These are phyloP conservation scores for Ophiostoma perfectum DNA, from an alignment of 2,329 filamentous ascomycete genomes.

Conservation along the genomic window DNA sequence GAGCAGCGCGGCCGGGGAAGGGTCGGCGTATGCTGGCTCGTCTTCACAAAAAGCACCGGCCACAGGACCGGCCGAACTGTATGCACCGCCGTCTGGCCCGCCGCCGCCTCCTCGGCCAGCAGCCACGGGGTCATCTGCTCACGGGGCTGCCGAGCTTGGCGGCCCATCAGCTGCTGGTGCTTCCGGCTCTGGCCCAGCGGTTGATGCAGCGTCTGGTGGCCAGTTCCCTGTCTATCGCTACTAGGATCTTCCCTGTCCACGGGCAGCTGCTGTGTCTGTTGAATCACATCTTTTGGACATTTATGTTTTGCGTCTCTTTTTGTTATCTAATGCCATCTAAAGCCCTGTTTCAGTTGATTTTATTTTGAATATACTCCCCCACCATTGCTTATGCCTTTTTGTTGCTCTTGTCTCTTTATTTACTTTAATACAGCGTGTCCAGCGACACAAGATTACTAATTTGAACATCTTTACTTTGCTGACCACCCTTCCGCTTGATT, in stretches of 20 bases:
- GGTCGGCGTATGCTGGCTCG: background rate
- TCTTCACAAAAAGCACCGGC: slow-evolving; percentile 7
- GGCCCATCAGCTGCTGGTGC: slow-evolving; percentile 7
- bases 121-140: background rate
- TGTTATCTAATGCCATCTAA: background rate
- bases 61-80: background rate
- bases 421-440: background rate
- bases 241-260: background rate
- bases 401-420: background rate
- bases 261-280: too few relatives aligned
- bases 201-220: slow-evolving; percentile 15
- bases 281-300: background rate
- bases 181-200: slow-evolving; percentile 11
- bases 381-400: background rate
- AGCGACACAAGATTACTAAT: too few relatives aligned
- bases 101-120: background rate
- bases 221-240: slow-evolving; percentile 17
- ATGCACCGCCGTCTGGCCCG: slow-evolving; percentile 1
- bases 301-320: background rate
- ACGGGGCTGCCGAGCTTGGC: background rate
- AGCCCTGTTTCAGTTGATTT: background rate
- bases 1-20: background rate
- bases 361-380: slow-evolving; percentile 6
- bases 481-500: too few relatives aligned
- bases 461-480: too few relatives aligned